Percentiles rank a stretch among this genome's conserved stretches.
Evolutionary conservation across 2,329 filamentous ascomycete genomes (phyloP).

Genomic region (Aureobasidium sp.): DNA sequence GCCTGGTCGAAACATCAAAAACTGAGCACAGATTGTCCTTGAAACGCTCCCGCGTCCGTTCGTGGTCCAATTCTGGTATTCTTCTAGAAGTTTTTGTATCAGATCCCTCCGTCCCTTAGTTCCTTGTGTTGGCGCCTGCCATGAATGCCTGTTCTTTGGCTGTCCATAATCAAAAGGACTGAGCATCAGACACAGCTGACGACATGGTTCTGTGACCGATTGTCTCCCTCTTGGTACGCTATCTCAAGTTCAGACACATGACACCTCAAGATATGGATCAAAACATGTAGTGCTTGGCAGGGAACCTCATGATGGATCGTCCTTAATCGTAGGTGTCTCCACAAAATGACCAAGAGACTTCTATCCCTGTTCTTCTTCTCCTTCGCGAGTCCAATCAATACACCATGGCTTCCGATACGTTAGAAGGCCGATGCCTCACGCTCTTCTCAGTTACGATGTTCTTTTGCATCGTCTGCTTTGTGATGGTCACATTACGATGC

Average conservation of each 20-base stretch:
- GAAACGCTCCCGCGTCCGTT: not conserved
- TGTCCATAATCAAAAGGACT: not conserved
- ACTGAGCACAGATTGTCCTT: not conserved
- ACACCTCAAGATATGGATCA: not conserved
- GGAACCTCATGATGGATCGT: not conserved
- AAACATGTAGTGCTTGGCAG: not conserved
- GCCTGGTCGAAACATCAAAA: not conserved
- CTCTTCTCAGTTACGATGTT: not conserved
- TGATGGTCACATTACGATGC: slow-evolving; percentile 9
- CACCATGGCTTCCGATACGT: not conserved
- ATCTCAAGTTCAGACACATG: not conserved
- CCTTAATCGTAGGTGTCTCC: not conserved
- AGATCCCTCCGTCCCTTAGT: not conserved
- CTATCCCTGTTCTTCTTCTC: not conserved
- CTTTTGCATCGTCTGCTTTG: slow-evolving; percentile 1
- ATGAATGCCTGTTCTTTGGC: not conserved
- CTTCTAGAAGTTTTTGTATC: not conserved
- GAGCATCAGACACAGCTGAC: not conserved
- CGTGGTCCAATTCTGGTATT: not conserved
- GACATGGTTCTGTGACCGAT: not conserved
- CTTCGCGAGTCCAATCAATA: not conserved
- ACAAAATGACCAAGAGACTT: not conserved
- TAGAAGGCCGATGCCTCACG: not conserved
- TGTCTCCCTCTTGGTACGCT: not conserved
- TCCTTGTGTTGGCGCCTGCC: too few species aligned